Evolutionary conservation across 139 green algal species (phyloP).

Genomic region (Chlorella sorokiniana): DNA sequence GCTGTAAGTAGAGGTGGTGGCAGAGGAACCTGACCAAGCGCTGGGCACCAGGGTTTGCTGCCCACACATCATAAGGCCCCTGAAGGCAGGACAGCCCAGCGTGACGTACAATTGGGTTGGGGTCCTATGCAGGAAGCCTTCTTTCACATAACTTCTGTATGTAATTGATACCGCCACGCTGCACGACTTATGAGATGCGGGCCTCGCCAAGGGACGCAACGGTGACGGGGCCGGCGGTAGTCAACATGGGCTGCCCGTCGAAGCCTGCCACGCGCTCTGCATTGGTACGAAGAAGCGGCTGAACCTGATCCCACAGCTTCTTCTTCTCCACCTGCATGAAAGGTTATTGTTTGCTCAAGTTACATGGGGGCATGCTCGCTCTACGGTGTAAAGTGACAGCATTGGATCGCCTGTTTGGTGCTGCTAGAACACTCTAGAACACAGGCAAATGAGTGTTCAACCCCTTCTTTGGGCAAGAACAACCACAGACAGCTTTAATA

Average conservation of each 20-base stretch:
- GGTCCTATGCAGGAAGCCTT: too few species aligned
- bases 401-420: too few species aligned
- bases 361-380: too few species aligned
- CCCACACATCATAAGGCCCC: too few species aligned
- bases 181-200: conserved; percentile 66
- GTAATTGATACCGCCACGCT: not conserved
- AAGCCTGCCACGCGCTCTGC: conserved; percentile 49
- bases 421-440: too few species aligned
- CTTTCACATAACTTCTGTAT: not conserved
- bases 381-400: too few species aligned
- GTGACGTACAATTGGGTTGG: too few species aligned
- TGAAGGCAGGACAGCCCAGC: too few species aligned
- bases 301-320: conserved; percentile 81
- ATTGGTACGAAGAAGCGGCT: conserved; percentile 68
- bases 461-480: too few species aligned
- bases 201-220: conserved; percentile 52
- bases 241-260: conserved; percentile 67
- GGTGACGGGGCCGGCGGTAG: conserved; percentile 61
- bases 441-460: too few species aligned
- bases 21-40: not conserved
- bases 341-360: too few species aligned
- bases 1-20: not conserved
- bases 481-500: not conserved
- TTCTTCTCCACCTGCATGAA: conserved; percentile 79
- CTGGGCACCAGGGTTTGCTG: not conserved